These are phyloP conservation scores for Diplodia mutila DNA, from an alignment of 2,329 filamentous ascomycete species.

Conservation along the genomic window DNA sequence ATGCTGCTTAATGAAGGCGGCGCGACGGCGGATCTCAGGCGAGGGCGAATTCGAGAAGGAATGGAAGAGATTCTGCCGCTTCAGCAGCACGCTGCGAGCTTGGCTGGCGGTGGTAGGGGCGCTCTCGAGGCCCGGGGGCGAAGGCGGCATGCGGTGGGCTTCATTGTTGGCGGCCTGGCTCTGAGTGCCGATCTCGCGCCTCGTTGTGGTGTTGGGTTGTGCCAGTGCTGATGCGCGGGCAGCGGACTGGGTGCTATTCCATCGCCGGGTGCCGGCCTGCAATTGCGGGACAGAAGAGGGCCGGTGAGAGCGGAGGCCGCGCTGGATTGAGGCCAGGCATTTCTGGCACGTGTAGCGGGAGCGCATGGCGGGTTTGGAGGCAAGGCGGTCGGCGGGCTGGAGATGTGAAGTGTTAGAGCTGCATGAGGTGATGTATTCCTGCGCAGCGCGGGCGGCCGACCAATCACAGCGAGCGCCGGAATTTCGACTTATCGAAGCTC, in stretches of 20 bases:
- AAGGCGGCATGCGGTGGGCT: conserved; percentile 41
- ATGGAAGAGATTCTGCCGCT: conserved; percentile 87
- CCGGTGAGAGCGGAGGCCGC: conserved; percentile 32
- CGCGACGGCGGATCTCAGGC: conserved; percentile 82
- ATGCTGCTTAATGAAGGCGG: conserved; percentile 89
- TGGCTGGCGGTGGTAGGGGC: conserved; percentile 32
- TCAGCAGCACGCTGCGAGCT: conserved; percentile 51
- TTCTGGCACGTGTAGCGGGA: conserved; percentile 46
- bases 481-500: conserved; percentile 1
- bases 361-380: conserved; percentile 38
- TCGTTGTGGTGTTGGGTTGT: conserved; percentile 33
- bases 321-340: conserved; percentile 43
- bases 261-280: conserved; percentile 31
- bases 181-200: conserved; percentile 10
- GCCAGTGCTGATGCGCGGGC: conserved; percentile 30
- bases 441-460: conserved; percentile 3
- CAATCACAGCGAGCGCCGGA: conserved; percentile 16
- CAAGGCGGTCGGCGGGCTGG: conserved; percentile 1
- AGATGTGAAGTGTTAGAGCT: not conserved
- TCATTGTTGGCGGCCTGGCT: conserved; percentile 31
- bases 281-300: conserved; percentile 32
- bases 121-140: conserved; percentile 32
- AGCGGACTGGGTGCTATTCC: conserved; percentile 39
- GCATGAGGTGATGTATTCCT: conserved; percentile 24
- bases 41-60: conserved; percentile 87